Evolutionary conservation across 192 early-diverging fungal species (phyloP), one percentile per base, ranked within the genome.

Genomic region (Cladochytrium replicatum): DNA sequence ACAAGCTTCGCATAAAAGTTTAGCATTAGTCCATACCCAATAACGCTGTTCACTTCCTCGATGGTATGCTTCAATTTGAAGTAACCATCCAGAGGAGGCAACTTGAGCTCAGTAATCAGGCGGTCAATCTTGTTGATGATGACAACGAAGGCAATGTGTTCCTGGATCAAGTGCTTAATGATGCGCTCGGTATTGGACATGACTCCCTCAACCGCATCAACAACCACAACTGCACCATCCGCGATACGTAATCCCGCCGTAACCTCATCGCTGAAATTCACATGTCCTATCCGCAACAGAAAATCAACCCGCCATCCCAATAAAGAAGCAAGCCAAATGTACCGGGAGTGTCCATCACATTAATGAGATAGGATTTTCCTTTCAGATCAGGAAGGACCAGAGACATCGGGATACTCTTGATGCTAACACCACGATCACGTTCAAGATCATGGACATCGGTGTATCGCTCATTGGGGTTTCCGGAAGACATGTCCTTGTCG

Each of bases 71-170:
- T 88, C 32, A 99, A 67, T 65, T 97, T 97, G 67, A 91, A 88
- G 64, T 96, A 99, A 5, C 93, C 93, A 69, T 97, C 96, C 6
- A 72, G 80, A 6, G 96, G 96, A 23, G 96, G 96, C 29, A 99
- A 69, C 48, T 92, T 94, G 13, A 99, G 74, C 62, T 99, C 96
- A 21, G 96, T 41, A 30, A 99, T 96, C 45, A 99, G 66, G n/a
- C 96, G 83, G 69, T 99, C 96, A 4, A 99, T 78, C 70, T 99
- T 99, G 82, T 91, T 97, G 44, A 99, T 71, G n/a, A 97, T 82
- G 39, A 99, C 68, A 2, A 83, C 84, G 40, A 99, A 73, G 15
- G 78, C 64, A 23, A 96, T 53, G 1, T 75, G 74, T 55, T 94
- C 88, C 32, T 73, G 70, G 26, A 94, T 80, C 19, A 86, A 74